phyloP scores from a whole-genome alignment of 495 filamentous ascomycete genomes.

The Trichoderma virens region DNA sequence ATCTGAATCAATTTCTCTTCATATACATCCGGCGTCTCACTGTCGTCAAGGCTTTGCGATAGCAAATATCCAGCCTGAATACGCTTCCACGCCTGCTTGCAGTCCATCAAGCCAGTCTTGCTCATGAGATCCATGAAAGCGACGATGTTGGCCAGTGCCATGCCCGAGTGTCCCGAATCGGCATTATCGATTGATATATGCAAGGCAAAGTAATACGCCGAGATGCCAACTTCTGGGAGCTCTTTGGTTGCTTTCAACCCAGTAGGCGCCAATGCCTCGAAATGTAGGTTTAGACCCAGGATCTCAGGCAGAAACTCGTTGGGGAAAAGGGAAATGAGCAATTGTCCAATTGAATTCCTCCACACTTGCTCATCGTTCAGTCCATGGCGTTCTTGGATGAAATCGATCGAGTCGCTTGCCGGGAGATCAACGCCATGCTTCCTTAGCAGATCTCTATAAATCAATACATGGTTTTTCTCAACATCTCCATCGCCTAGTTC shows the following conservation, averaged over 20 bases:
- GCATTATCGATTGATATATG: slow-evolving; percentile 46
- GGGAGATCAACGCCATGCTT: slow-evolving; percentile 23
- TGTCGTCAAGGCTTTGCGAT: slow-evolving; percentile 8
- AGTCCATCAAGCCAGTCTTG: slow-evolving; percentile 18
- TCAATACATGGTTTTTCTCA: slow-evolving; percentile 37
- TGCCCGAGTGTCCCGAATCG: slow-evolving; percentile 41
- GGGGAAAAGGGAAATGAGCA: slow-evolving; percentile 39
- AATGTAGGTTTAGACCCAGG: slow-evolving; percentile 45
- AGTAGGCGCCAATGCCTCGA: slow-evolving; percentile 35
- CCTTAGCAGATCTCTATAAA: slow-evolving; percentile 36
- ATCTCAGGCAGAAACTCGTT: slow-evolving; percentile 45
- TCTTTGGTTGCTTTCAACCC: slow-evolving; percentile 35
- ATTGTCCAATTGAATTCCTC: slow-evolving; percentile 39
- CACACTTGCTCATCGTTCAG: slow-evolving; percentile 30
- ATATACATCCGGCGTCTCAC: slow-evolving; percentile 10
- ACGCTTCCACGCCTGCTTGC: slow-evolving; percentile 32
- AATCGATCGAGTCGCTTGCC: slow-evolving; percentile 21
- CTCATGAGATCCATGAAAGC: slow-evolving; percentile 30
- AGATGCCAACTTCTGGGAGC: slow-evolving; percentile 34
- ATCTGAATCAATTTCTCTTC: slow-evolving; percentile 19
- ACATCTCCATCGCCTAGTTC: slow-evolving; percentile 44
- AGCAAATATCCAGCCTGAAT: slow-evolving; percentile 43
- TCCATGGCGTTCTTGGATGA: slow-evolving; percentile 26
- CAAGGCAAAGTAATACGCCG: slow-evolving; percentile 43
- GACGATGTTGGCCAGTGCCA: slow-evolving; percentile 32